These are phyloP conservation scores for Allomyces arbusculus DNA, from an alignment of 192 early-diverging fungal genomes.

Conservation along the genomic window DNA sequence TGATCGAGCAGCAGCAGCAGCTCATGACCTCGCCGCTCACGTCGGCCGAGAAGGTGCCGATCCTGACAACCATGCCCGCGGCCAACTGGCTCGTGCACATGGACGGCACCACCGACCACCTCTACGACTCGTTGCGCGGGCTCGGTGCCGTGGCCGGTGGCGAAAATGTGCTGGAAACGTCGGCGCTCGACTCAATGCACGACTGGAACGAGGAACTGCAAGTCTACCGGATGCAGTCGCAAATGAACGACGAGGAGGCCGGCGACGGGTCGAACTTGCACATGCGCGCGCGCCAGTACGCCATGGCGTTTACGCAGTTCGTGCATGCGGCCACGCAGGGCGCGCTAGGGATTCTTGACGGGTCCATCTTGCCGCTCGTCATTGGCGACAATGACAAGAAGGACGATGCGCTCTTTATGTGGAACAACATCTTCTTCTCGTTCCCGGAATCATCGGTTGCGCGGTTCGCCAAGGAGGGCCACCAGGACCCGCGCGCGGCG, in stretches of 20 bases:
- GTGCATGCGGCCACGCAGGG: neutral
- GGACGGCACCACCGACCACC: conserved; percentile 17
- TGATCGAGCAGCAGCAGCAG: conserved; percentile 21
- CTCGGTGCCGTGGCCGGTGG: conserved; percentile 39
- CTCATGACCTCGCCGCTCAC: neutral
- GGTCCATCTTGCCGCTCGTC: neutral
- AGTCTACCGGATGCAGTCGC: conserved; percentile 28
- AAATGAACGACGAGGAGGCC: neutral
- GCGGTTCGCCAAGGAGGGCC: neutral
- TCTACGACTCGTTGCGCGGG: conserved; percentile 21
- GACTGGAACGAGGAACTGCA: conserved; percentile 98
- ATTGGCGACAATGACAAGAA: conserved; percentile 2
- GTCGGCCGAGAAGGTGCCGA: neutral
- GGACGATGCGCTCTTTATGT: conserved; percentile 39
- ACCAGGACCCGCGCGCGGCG: conserved; percentile 24
- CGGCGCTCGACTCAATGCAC: conserved; percentile 35
- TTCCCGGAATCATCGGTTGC: neutral
- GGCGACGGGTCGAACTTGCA: neutral
- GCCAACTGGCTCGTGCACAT: neutral
- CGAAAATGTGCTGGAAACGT: conserved; percentile 18
- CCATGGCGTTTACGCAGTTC: neutral
- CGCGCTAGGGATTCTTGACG: neutral
- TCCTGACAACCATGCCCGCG: neutral
- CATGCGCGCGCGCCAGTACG: neutral
- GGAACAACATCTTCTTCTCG: conserved; percentile 86